Conservation (phyloP, 2,329 filamentous ascomycete species). For the Hymenoscyphus linearis region DNA sequence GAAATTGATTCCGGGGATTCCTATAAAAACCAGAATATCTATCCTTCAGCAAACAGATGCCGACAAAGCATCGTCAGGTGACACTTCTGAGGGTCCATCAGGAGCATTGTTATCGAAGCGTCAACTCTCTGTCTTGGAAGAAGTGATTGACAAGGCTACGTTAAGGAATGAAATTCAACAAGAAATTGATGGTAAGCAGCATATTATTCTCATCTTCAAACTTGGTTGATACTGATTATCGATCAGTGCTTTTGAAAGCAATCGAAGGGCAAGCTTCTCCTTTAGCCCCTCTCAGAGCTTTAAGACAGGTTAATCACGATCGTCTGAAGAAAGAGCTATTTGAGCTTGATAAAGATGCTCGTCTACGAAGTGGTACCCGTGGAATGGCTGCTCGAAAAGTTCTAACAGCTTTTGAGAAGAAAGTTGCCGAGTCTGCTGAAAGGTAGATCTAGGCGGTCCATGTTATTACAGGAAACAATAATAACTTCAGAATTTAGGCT, state of each 20-base stretch:
- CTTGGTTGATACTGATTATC: background rate
- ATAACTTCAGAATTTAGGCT: slow-evolving; percentile 27
- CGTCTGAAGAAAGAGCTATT: slow-evolving; percentile 59
- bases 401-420: slow-evolving; percentile 62
- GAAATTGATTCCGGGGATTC: slow-evolving; percentile 72
- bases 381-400: slow-evolving; percentile 73
- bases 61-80: slow-evolving; percentile 10
- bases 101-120: slow-evolving; percentile 9
- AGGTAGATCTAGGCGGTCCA: slow-evolving; percentile 22
- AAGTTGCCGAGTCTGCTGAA: slow-evolving; percentile 47
- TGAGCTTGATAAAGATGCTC: slow-evolving; percentile 66
- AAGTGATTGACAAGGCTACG: slow-evolving; percentile 59
- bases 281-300: slow-evolving; percentile 52
- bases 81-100: background rate
- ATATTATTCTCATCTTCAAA: background rate
- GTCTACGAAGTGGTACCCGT: slow-evolving; percentile 67
- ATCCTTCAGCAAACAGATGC: slow-evolving; percentile 62
- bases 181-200: slow-evolving; percentile 51
- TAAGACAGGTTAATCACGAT: slow-evolving; percentile 58
- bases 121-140: slow-evolving; percentile 52
- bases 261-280: slow-evolving; percentile 51
- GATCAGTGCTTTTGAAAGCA: slow-evolving; percentile 50
- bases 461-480: no score
- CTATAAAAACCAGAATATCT: slow-evolving; percentile 57
- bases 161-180: slow-evolving; percentile 51